These are phyloP conservation scores for Meira miltonrushii DNA, from an alignment of 1,284 basidiomycete species.

Conservation along the genomic window DNA sequence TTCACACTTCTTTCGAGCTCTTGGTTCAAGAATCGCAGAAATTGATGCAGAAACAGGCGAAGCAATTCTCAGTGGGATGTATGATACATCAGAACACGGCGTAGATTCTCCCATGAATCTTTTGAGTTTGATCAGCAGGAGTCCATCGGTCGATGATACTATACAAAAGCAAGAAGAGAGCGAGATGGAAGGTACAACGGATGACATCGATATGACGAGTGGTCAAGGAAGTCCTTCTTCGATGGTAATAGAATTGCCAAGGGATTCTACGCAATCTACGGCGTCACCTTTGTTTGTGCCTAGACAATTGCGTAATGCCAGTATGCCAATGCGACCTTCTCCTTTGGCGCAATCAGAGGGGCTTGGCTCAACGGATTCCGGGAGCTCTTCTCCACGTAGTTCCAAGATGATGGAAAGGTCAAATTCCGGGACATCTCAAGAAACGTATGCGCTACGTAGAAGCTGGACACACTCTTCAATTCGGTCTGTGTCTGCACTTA, in stretches of 20 bases:
- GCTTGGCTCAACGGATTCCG: not conserved
- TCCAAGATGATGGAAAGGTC: not conserved
- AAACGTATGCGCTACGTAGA: too few relatives aligned
- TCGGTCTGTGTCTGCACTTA: not conserved
- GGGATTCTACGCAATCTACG: too few relatives aligned
- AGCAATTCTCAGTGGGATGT: too few relatives aligned
- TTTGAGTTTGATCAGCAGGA: not conserved
- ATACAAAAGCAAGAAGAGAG: not conserved
- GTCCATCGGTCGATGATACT: not conserved
- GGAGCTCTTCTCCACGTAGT: not conserved
- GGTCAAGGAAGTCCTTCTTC: too few relatives aligned
- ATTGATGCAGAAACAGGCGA: too few relatives aligned
- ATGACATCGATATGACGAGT: not conserved
- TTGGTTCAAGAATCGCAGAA: not conserved
- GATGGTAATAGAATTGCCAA: too few relatives aligned
- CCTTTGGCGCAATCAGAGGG: not conserved
- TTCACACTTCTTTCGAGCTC: not conserved
- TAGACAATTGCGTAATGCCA: not conserved
- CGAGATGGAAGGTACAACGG: too few relatives aligned
- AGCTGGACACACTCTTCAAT: too few relatives aligned
- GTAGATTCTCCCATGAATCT: slow-evolving; percentile 6
- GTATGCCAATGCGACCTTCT: slow-evolving; percentile 5
- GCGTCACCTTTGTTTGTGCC: not conserved
- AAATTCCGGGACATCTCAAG: not conserved
- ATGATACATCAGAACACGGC: not conserved